Percentiles rank a stretch among this genome's conserved stretches.
Evolutionary conservation across 169 alveolate species (phyloP).

Genomic region (Plasmodium gonderi): DNA sequence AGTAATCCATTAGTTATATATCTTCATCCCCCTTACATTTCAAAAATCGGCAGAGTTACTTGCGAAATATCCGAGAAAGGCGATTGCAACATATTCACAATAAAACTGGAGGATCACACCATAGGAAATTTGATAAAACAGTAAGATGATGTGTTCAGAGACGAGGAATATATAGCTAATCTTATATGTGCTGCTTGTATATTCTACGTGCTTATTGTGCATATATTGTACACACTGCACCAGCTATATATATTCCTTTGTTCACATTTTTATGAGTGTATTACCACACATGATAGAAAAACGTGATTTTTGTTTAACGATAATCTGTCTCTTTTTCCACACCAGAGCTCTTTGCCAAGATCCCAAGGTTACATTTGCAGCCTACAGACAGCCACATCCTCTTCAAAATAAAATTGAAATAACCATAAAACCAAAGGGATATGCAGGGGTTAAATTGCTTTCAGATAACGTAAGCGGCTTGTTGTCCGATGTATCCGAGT

Average conservation of each 20-base stretch:
- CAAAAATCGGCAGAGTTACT: slow-evolving; percentile 26
- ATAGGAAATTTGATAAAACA: slow-evolving; percentile 64
- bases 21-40: background rate
- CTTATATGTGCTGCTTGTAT: no score
- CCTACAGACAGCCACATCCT: slow-evolving; percentile 74
- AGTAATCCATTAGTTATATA: background rate
- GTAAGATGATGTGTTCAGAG: slow-evolving; percentile 11
- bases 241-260: no score
- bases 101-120: slow-evolving; percentile 72
- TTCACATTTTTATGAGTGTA: background rate
- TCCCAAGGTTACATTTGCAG: slow-evolving; percentile 69
- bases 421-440: slow-evolving; percentile 66
- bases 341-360: slow-evolving; percentile 71
- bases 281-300: background rate
- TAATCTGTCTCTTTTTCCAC: background rate
- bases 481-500: slow-evolving; percentile 26
- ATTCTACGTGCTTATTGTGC: background rate
- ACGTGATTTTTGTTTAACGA: background rate
- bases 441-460: slow-evolving; percentile 69
- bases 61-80: slow-evolving; percentile 72
- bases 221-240: background rate
- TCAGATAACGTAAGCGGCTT: slow-evolving; percentile 39
- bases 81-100: slow-evolving; percentile 64
- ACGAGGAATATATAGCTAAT: background rate
- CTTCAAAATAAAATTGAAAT: slow-evolving; percentile 62